phyloP scores from a whole-genome alignment of 768 basidiomycete species.

The Termitomyces sp. region DNA sequence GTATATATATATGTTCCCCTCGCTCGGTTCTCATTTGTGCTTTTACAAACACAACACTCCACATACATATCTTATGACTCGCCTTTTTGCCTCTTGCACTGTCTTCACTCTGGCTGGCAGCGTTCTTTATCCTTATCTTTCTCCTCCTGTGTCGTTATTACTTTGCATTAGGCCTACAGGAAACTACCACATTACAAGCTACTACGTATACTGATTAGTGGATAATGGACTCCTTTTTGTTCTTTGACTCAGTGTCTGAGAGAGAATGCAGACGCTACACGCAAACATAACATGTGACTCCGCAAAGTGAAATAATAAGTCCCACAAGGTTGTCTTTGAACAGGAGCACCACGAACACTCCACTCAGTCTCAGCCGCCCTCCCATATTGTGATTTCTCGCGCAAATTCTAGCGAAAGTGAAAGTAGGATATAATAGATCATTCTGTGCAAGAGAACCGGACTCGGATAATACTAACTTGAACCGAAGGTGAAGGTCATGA shows the following conservation, averaged over 20 bases:
- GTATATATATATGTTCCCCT: not conserved
- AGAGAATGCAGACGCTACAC: no score
- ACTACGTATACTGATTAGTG: not conserved
- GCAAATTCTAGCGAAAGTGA: no score
- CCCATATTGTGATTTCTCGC: no score
- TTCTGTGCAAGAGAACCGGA: no score
- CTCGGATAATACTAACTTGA: no score
- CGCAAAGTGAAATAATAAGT: no score
- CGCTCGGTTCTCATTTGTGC: not conserved
- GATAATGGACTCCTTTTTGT: not conserved
- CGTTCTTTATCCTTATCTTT: not conserved
- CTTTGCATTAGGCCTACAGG: not conserved
- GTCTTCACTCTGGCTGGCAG: not conserved
- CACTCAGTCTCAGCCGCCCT: no score
- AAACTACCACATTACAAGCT: not conserved
- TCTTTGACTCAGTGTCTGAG: not conserved
- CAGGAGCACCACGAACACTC: no score
- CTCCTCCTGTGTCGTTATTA: not conserved
- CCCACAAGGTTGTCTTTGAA: no score
- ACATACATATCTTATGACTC: conserved; percentile 2
- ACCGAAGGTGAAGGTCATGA: no score
- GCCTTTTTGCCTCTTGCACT: not conserved
- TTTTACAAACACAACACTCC: not conserved
- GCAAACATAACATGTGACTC: no score
- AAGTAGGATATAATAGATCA: no score